phyloP scores from a whole-genome alignment of 179 eudicot genomes.

The Carnegiea gigantea region DNA sequence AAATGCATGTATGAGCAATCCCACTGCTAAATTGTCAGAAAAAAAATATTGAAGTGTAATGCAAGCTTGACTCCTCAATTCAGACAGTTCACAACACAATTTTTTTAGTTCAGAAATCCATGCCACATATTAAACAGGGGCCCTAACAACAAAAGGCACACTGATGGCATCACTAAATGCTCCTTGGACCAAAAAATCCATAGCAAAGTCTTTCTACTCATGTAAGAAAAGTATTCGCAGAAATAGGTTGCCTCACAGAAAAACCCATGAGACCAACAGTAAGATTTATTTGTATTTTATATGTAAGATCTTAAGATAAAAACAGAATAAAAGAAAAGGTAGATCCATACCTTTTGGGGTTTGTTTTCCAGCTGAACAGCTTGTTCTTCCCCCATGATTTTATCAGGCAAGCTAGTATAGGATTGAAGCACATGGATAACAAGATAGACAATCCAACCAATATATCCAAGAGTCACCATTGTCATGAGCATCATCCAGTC shows the following conservation, averaged over 20 bases:
- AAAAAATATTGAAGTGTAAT: background rate
- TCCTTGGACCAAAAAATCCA: background rate
- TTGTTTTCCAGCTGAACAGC: conserved; percentile 36
- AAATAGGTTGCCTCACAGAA: background rate
- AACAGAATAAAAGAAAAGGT: background rate
- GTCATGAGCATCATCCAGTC: conserved; percentile 99
- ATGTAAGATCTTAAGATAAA: background rate
- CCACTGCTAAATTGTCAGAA: background rate
- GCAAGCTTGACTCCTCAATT: background rate
- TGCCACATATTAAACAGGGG: background rate
- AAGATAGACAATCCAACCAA: conserved; percentile 91
- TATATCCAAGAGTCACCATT: conserved; percentile 80
- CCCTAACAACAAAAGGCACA: background rate
- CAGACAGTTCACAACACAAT: conserved; percentile 2
- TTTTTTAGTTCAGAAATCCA: background rate
- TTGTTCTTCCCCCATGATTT: conserved; percentile 48
- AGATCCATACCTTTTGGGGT: conserved; percentile 51
- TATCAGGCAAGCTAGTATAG: conserved; percentile 60
- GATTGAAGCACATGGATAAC: conserved; percentile 80
- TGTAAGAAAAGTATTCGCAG: background rate
- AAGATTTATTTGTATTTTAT: background rate
- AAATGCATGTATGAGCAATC: background rate
- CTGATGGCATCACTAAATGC: background rate
- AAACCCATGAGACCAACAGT: background rate
- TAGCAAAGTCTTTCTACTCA: background rate